Evolutionary conservation across 2,329 filamentous ascomycete genomes (phyloP).

Genomic region (Fusarium agapanthi): DNA sequence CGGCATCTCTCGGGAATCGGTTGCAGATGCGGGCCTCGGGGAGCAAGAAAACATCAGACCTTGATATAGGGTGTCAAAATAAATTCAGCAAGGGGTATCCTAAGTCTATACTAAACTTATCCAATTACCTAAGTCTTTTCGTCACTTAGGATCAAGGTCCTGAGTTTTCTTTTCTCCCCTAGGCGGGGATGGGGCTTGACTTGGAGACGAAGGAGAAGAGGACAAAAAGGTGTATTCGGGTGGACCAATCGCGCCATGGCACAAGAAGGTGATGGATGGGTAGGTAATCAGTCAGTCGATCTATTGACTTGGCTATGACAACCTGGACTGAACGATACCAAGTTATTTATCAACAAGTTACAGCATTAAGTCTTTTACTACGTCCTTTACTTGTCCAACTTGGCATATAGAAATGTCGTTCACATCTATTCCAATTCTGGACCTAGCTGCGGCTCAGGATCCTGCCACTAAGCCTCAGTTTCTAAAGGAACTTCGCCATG

Average conservation of each 20-base stretch:
- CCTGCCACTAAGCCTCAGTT: conserved; percentile 76
- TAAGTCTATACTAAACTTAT: too few species aligned
- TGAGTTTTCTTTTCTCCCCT: too few species aligned
- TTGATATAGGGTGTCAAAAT: too few species aligned
- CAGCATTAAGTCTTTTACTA: background rate
- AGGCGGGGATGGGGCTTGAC: conserved; percentile 24
- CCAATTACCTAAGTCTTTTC: too few species aligned
- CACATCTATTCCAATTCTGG: conserved; percentile 78
- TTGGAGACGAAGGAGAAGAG: conserved; percentile 15
- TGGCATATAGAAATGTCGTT: conserved; percentile 66
- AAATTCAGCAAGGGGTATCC: too few species aligned
- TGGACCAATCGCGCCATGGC: conserved; percentile 50
- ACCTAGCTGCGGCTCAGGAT: conserved; percentile 72
- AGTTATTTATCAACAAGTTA: conserved; percentile 29
- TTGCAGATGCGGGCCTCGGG: conserved; percentile 22
- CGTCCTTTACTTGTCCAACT: background rate
- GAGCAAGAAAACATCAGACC: too few species aligned
- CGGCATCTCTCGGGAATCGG: conserved; percentile 23
- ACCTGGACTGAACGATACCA: conserved; percentile 29
- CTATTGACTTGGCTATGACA: conserved; percentile 1
- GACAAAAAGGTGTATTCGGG: conserved; percentile 24
- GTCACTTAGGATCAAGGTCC: too few species aligned
- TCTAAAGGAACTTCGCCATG: conserved; percentile 74
- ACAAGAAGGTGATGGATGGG: conserved; percentile 39
- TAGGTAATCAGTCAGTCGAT: conserved; percentile 1